Conservation (phyloP, 108 stramenopile species). For the Cyclotella kingstonii region DNA sequence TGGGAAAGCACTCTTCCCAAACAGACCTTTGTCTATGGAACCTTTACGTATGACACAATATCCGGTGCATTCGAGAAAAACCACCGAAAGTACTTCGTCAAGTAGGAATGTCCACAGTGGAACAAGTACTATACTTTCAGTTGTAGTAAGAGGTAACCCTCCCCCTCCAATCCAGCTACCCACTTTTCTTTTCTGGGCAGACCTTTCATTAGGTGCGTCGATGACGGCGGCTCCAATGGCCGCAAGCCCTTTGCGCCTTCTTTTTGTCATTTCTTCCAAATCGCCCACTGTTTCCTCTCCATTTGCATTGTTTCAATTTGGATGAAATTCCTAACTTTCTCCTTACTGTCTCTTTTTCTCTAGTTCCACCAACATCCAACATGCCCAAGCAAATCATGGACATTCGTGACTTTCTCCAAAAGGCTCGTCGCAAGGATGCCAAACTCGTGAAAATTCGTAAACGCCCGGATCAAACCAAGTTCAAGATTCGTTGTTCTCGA, state of each 20-base stretch:
- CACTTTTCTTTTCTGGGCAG: slow-evolving; percentile 14
- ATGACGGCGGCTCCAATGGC: slow-evolving; percentile 39
- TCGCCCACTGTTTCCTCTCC: no score
- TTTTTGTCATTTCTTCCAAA: no score
- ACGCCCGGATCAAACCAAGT: slow-evolving; percentile 88
- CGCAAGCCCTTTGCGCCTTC: slow-evolving; percentile 19
- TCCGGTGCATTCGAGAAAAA: no score
- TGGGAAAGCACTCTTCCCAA: no score
- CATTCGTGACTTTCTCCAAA: slow-evolving; percentile 94
- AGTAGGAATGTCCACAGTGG: no score
- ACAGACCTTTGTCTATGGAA: no score
- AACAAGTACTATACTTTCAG: no score
- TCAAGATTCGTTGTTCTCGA: slow-evolving; percentile 98
- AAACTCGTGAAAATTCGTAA: slow-evolving; percentile 97
- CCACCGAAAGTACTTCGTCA: no score
- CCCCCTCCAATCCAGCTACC: neutral
- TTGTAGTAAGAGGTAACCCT: neutral
- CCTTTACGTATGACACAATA: no score
- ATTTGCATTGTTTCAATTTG: no score
- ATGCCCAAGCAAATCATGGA: slow-evolving; percentile 96
- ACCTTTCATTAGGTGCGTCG: slow-evolving; percentile 46
- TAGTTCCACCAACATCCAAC: slow-evolving; percentile 16
- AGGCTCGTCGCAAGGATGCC: slow-evolving; percentile 93
- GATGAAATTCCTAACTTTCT: no score
- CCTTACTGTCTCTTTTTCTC: neutral